These are phyloP conservation scores for Herpetomonas samuelpessoai DNA, from an alignment of 208 protist species.

Conservation along the genomic window DNA sequence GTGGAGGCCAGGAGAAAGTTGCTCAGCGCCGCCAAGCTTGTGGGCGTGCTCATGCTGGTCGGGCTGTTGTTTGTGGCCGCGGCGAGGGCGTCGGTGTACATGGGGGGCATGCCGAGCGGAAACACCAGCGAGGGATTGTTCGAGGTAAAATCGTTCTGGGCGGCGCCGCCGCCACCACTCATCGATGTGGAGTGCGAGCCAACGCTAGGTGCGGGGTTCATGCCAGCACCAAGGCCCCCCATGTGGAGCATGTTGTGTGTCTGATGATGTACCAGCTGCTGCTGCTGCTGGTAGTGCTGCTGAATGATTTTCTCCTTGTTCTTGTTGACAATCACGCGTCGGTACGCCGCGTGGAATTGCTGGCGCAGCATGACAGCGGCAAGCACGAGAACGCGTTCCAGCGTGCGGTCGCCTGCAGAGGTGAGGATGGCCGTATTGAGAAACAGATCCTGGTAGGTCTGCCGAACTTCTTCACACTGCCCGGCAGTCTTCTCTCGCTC, in stretches of 20 bases:
- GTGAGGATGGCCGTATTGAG: slow-evolving; percentile 72
- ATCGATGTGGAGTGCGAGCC: background rate
- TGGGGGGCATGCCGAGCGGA: no score
- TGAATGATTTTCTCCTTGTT: slow-evolving; percentile 15
- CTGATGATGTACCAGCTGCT: slow-evolving; percentile 12
- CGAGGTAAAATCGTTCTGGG: slow-evolving; percentile 6
- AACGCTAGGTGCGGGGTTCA: background rate
- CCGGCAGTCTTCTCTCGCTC: background rate
- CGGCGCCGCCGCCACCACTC: slow-evolving; percentile 10
- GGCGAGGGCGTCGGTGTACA: no score
- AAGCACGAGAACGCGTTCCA: slow-evolving; percentile 78
- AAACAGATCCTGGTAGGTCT: slow-evolving; percentile 21
- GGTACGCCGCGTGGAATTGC: slow-evolving; percentile 54
- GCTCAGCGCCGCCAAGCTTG: no score
- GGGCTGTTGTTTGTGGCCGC: no score
- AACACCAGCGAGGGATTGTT: no score
- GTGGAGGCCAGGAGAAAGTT: no score
- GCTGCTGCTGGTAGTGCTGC: slow-evolving; percentile 11
- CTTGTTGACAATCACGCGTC: slow-evolving; percentile 16
- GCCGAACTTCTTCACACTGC: background rate
- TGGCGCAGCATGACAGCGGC: slow-evolving; percentile 79
- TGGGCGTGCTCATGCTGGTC: no score
- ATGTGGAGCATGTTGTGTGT: slow-evolving; percentile 1
- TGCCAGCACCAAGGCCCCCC: background rate
- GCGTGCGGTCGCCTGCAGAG: slow-evolving; percentile 73